A percentile compares a stretch with the other conserved stretches of the same genome.
These are phyloP conservation scores for Flaveria ramosissima DNA, from an alignment of 129 eudicot genomes.

Conservation along the genomic window DNA sequence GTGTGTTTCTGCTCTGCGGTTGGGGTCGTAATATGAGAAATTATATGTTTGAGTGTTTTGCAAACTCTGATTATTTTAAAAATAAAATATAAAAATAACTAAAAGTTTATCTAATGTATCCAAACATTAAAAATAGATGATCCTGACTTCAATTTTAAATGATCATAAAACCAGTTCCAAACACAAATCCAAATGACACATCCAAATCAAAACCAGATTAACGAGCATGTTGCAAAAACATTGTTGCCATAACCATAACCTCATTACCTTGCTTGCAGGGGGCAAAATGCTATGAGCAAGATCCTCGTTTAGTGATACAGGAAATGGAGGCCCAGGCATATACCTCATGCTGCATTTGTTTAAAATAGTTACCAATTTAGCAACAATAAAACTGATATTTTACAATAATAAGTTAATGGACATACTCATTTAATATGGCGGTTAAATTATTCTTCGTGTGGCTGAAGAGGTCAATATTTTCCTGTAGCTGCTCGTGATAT, in stretches of 20 bases:
- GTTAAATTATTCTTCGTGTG: conserved; percentile 66
- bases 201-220: neutral
- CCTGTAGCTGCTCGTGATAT: conserved; percentile 63
- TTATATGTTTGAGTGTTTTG: neutral
- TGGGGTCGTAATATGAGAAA: neutral
- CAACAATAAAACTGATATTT: neutral
- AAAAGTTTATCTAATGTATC: neutral
- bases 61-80: neutral
- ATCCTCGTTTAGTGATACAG: conserved; percentile 57
- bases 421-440: conserved; percentile 60
- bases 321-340: conserved; percentile 80
- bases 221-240: neutral
- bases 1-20: no score
- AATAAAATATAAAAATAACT: neutral
- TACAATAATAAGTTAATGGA: neutral
- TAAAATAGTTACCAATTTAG: neutral
- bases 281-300: conserved; percentile 61
- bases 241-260: conserved; percentile 11
- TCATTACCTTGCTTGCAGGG: conserved; percentile 53
- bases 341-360: conserved; percentile 69
- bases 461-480: conserved; percentile 71
- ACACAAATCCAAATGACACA: neutral
- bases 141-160: no score
- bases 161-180: neutral
- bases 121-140: neutral